These are phyloP conservation scores for Aspergillus fructus DNA, from an alignment of 2,329 filamentous ascomycete genomes.

Conservation along the genomic window DNA sequence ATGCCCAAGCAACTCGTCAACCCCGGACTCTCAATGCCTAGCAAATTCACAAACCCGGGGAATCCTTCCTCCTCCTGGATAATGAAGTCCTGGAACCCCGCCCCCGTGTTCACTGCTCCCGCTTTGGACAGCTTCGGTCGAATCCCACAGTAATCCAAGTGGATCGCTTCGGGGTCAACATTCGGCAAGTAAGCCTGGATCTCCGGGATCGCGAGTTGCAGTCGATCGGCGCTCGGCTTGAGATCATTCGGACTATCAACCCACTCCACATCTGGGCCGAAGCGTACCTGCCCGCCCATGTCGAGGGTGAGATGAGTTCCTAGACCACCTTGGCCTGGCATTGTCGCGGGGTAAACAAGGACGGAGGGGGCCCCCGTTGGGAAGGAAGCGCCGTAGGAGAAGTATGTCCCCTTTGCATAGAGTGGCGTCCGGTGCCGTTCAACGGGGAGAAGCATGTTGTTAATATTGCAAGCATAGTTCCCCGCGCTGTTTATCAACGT, in stretches of 20 bases:
- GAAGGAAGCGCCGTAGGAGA: conserved; percentile 68
- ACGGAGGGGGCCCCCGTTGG: conserved; percentile 63
- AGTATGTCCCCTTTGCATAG: conserved; percentile 96
- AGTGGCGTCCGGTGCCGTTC: conserved; percentile 60
- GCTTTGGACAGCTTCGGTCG: conserved; percentile 74
- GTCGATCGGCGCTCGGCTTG: conserved; percentile 61
- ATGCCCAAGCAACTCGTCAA: conserved; percentile 85
- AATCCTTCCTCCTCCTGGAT: conserved; percentile 75
- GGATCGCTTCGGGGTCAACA: conserved; percentile 65
- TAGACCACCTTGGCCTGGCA: conserved; percentile 80
- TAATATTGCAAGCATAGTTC: conserved; percentile 70
- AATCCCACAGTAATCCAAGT: conserved; percentile 87
- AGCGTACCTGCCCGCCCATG: conserved; percentile 77
- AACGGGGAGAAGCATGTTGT: conserved; percentile 71
- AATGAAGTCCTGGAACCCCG: conserved; percentile 80
- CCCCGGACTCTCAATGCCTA: conserved; percentile 92
- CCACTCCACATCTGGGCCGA: conserved; percentile 96
- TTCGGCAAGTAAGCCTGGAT: conserved; percentile 78
- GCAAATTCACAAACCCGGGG: conserved; percentile 79
- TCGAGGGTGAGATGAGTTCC: conserved; percentile 95
- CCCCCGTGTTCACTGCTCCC: conserved; percentile 55
- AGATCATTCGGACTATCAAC: conserved; percentile 70
- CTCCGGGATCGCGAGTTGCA: conserved; percentile 67
- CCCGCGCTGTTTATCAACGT: conserved; percentile 85
- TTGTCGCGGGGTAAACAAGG: conserved; percentile 83